Conservation (phyloP, 495 filamentous ascomycete species). For the Apodospora peruviana region DNA sequence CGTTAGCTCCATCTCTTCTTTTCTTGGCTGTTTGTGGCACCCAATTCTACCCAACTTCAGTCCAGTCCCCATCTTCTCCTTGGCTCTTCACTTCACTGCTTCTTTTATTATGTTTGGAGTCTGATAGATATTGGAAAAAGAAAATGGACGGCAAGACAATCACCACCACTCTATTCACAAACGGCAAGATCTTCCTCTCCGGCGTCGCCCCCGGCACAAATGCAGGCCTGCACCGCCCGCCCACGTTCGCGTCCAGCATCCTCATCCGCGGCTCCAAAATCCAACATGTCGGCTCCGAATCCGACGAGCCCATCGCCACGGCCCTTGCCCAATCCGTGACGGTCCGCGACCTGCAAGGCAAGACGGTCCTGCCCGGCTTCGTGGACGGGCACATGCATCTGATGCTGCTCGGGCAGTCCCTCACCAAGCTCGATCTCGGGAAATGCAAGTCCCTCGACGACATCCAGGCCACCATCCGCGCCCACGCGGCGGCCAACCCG, state of each 20-base stretch:
- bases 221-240: constrained; percentile 17
- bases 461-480: constrained; percentile 45
- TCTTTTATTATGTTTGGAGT: too few species aligned
- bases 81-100: too few species aligned
- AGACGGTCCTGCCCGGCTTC: constrained; percentile 55
- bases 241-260: constrained; percentile 34
- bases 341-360: constrained; percentile 39
- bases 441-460: constrained; percentile 48
- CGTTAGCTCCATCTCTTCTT: background rate
- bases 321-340: constrained; percentile 24
- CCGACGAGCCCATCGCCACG: constrained; percentile 25
- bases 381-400: constrained; percentile 63
- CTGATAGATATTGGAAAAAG: too few species aligned
- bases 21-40: background rate
- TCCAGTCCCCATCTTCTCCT: background rate
- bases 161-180: constrained; percentile 26
- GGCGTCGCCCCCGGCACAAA: constrained; percentile 21
- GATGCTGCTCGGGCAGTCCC: constrained; percentile 53
- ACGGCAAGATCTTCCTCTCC: constrained; percentile 23
- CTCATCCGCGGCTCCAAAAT: constrained; percentile 31
- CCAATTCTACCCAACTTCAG: background rate
- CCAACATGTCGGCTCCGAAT: constrained; percentile 36
- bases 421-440: constrained; percentile 52
- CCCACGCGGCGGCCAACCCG: constrained; percentile 46
- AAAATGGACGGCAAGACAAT: too few species aligned